phyloP scores from a whole-genome alignment of 805 yeast genomes.

The Candida ortonii region DNA sequence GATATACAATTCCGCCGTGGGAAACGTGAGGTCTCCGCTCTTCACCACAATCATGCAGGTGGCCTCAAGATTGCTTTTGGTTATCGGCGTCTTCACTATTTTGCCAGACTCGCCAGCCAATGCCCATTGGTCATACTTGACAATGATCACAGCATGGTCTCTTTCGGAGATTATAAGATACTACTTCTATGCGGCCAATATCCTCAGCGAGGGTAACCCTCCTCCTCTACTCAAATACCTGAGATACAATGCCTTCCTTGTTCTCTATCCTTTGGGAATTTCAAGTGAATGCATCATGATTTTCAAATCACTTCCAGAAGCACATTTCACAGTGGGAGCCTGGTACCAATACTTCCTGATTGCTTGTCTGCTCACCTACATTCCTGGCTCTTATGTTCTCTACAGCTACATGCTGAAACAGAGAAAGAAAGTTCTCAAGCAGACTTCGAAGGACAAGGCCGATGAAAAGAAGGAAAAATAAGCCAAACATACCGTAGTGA shows the following conservation, averaged over 20 bases:
- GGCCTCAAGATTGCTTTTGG: slow-evolving; percentile 75
- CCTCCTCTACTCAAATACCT: slow-evolving; percentile 62
- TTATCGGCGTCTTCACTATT: slow-evolving; percentile 74
- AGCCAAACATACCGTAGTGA: background rate
- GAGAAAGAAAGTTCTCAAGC: slow-evolving; percentile 70
- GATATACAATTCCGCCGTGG: slow-evolving; percentile 70
- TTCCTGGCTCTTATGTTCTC: slow-evolving; percentile 84
- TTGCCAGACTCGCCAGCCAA: slow-evolving; percentile 72
- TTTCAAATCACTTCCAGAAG: slow-evolving; percentile 67
- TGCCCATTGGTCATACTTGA: slow-evolving; percentile 54
- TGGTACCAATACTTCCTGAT: slow-evolving; percentile 56
- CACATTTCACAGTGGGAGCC: slow-evolving; percentile 48
- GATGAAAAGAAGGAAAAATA: slow-evolving; percentile 7
- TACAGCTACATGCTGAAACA: slow-evolving; percentile 88
- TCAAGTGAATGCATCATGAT: slow-evolving; percentile 73
- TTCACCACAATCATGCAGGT: slow-evolving; percentile 86
- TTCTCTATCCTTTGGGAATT: slow-evolving; percentile 91
- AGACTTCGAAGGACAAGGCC: slow-evolving; percentile 23
- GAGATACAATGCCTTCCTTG: slow-evolving; percentile 79
- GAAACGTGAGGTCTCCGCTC: slow-evolving; percentile 82
- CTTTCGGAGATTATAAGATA: slow-evolving; percentile 90
- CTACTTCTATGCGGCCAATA: slow-evolving; percentile 75
- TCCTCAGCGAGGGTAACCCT: slow-evolving; percentile 48
- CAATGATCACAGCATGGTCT: slow-evolving; percentile 85
- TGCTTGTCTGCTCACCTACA: slow-evolving; percentile 59